Base-by-base conservation (phyloP, 2,329 filamentous ascomycete genomes). In the Apiospora arundinis region DNA sequence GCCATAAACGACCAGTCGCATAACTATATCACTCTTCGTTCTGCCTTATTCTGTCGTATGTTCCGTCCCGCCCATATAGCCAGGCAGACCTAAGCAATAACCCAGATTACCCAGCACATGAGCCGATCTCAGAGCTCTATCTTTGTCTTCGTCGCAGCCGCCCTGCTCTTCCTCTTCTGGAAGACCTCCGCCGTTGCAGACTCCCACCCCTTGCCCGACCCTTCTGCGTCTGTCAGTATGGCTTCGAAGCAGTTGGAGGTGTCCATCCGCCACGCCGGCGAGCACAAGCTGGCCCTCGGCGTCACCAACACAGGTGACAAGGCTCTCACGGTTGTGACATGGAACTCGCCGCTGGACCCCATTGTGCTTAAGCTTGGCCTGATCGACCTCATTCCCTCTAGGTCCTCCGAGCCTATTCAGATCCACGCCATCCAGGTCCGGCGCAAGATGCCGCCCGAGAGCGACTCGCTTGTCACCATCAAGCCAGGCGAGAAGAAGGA, bases 291-390 rank as follows among this genome's bases (percentile, higher is more conserved):
- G 40, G 78, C 77, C 12, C 75, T 83, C 52, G 78, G 76, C 1
- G 81, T 86, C 52, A 83, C 80, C 66, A 86, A 86, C 78, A 80
- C 78, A 14, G 79, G 82, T 70, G 74, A 78, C 2, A 70, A 74
- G 5, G 76, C 83, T 0, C 78, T 85, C 69, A 85, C 83, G 0
- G 74, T 86, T 28, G 80, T 86, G 46, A 77, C 75, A 4, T 86
- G 85, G 79, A 78, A 82, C 67, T 84, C 84, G 0, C 85, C 85
- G n/a, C 78, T 86, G n/a, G 85, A 86, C 73, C 77, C 79, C 0
- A 69, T 84, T 21, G 84, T 81, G 0, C 72, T 85, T 65, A 79
- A 82, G 69, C 78, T 85, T 3, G 85, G 85, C 11, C 76, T 84
- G n/a, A 69, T 86, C 5, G 76, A 78, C 45, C 80, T 86, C 72